Evolutionary conservation across 805 yeast species (phyloP).

Genomic region (Candida sithepensis): DNA sequence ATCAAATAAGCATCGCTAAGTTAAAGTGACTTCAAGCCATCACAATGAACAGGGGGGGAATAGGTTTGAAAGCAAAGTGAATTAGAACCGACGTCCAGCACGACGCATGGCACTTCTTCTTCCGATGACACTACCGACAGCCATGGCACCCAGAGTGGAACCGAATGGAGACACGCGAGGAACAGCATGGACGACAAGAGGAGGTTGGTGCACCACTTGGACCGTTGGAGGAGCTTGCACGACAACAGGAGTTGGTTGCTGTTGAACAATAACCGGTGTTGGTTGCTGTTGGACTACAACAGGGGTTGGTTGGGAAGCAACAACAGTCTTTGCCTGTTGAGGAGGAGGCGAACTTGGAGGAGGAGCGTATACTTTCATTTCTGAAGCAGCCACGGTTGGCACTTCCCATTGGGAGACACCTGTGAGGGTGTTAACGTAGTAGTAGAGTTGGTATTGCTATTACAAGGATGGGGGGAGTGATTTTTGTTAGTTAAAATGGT

Average conservation of each 20-base stretch:
- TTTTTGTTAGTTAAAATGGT: too few relatives aligned
- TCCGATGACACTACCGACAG: not conserved
- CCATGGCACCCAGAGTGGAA: not conserved
- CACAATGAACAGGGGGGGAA: not conserved
- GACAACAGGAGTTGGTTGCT: not conserved
- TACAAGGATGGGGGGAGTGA: too few relatives aligned
- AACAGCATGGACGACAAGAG: not conserved
- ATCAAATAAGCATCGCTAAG: too few relatives aligned
- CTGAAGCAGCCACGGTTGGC: slow-evolving; percentile 8
- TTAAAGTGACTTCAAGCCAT: too few relatives aligned
- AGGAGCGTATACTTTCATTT: not conserved
- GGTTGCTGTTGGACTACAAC: slow-evolving; percentile 1
- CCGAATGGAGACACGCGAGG: not conserved
- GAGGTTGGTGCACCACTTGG: not conserved
- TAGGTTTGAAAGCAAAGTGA: not conserved
- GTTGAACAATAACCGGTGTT: slow-evolving; percentile 1
- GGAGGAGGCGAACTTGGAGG: not conserved
- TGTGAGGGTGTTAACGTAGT: slow-evolving; percentile 26
- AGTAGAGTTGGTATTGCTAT: slow-evolving; percentile 28
- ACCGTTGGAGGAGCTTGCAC: not conserved
- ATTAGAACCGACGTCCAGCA: not conserved
- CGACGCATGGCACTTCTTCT: not conserved
- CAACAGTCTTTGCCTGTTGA: not conserved
- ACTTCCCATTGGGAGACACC: slow-evolving; percentile 34
- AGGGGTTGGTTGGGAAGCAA: not conserved